Evolutionary conservation across 805 yeast species (phyloP).

Genomic region (Ogataea henricii): DNA sequence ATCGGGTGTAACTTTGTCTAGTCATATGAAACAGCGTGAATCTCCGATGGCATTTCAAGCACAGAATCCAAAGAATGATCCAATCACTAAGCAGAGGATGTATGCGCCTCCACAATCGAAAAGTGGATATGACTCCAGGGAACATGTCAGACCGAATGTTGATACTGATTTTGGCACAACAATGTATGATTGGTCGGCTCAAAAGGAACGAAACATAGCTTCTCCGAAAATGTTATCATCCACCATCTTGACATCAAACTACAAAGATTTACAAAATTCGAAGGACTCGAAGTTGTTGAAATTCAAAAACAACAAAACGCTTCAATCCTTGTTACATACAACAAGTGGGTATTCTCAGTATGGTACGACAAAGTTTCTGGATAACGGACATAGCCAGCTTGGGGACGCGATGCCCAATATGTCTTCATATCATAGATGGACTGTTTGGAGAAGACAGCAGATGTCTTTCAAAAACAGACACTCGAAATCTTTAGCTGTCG

Average conservation of each 20-base stretch:
- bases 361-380: constrained; percentile 5
- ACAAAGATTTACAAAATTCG: not conserved
- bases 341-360: constrained; percentile 15
- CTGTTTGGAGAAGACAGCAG: constrained; percentile 86
- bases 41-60: not conserved
- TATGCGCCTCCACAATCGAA: not conserved
- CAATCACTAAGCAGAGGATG: not conserved
- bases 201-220: too few relatives aligned
- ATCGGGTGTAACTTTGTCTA: constrained; percentile 23
- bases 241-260: too few relatives aligned
- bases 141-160: too few relatives aligned
- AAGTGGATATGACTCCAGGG: not conserved
- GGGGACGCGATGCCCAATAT: constrained; percentile 14
- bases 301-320: constrained; percentile 27
- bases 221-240: not conserved
- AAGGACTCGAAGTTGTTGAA: constrained; percentile 27
- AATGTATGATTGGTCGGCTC: too few relatives aligned
- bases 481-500: constrained; percentile 82
- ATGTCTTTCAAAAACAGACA: constrained; percentile 78
- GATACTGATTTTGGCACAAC: too few relatives aligned
- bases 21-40: constrained; percentile 6
- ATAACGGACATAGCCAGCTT: not conserved
- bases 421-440: constrained; percentile 76
- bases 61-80: not conserved
- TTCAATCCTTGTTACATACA: constrained; percentile 30